These are phyloP conservation scores for Mycena galopus DNA, from an alignment of 768 basidiomycete species.

Conservation along the genomic window DNA sequence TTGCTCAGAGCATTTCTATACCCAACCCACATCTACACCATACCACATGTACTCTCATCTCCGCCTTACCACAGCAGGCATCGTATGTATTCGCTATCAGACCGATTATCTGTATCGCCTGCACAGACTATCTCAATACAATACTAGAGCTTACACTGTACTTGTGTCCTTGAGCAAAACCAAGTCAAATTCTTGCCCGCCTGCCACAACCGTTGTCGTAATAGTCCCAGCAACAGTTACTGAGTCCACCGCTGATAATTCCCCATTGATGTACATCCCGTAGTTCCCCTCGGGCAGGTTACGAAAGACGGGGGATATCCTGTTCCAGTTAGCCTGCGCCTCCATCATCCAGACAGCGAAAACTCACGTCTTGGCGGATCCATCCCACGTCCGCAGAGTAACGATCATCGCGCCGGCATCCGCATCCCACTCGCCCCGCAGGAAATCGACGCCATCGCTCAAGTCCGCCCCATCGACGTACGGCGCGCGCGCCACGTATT, in stretches of 20 bases:
- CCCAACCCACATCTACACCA: too few species aligned
- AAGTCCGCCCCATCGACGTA: constrained; percentile 30
- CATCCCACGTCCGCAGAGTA: constrained; percentile 30
- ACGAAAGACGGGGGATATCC: constrained; percentile 21
- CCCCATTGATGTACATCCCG: constrained; percentile 16
- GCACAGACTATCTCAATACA: too few species aligned
- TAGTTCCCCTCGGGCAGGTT: constrained; percentile 27
- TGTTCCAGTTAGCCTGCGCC: neutral
- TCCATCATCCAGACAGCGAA: neutral
- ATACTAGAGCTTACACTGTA: too few species aligned
- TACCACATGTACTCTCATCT: too few species aligned
- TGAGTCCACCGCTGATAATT: neutral
- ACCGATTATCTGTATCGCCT: too few species aligned
- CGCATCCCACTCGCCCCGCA: constrained; percentile 26
- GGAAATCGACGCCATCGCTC: constrained; percentile 20
- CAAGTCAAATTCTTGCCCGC: constrained; percentile 16
- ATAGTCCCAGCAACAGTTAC: neutral
- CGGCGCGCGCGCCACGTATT: neutral
- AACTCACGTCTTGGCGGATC: constrained; percentile 11
- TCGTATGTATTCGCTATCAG: too few species aligned
- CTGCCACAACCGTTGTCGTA: neutral
- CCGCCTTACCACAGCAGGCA: too few species aligned
- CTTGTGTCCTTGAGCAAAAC: constrained; percentile 19
- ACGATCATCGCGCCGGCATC: constrained; percentile 25
- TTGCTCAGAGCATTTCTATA: too few species aligned